Evolutionary conservation across 495 filamentous ascomycete genomes (phyloP), one percentile per base, ranked within the genome.

Genomic region (Trypethelium eluteriae): DNA sequence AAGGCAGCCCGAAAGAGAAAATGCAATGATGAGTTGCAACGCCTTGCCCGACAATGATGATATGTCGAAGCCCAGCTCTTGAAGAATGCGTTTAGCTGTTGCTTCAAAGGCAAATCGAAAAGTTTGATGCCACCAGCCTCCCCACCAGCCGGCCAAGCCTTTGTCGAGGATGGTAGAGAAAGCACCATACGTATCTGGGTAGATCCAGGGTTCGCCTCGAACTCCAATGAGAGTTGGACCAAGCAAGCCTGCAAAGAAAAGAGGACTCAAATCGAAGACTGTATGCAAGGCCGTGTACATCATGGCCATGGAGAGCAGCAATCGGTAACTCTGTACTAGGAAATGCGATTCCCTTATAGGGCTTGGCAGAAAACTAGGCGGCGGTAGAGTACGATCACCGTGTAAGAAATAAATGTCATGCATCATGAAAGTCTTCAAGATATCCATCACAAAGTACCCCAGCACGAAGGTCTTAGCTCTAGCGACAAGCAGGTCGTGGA

Each of bases 121-220:
- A 1, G 87, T 83, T 74, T 96, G 92, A 75, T 96, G 92, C 92
- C 92, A 96, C 87, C 88, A 95, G 16, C 79, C 81, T 50, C 88
- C 84, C 92, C 92, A 96, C 70, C 87, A 84, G 38, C 91, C 91
- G 7, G 82, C 79, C 1, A 96, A 76, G 0, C 91, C 91, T 57
- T 85, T 76, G 63, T 89, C 82, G 3, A 88, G 72, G 4, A 93
- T 77, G 9, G 78, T 72, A 2, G 66, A 66, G 66, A 83, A 77
- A 1, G 82, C 79, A 14, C 90, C 92, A 71, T 84, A 90, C 18
- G 78, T 71, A 41, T 82, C 79, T 0, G 90, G 81, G 68, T 92
- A 88, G 70, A 77, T 74, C 78, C 78, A 80, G 2, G 75, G 63
- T 66, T 76, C 77, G 63, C 72, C 76, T 35, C 74, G 71, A 6